Base-by-base conservation (phyloP, 2,329 filamentous ascomycete species). In the Trichoderma polysporum region DNA sequence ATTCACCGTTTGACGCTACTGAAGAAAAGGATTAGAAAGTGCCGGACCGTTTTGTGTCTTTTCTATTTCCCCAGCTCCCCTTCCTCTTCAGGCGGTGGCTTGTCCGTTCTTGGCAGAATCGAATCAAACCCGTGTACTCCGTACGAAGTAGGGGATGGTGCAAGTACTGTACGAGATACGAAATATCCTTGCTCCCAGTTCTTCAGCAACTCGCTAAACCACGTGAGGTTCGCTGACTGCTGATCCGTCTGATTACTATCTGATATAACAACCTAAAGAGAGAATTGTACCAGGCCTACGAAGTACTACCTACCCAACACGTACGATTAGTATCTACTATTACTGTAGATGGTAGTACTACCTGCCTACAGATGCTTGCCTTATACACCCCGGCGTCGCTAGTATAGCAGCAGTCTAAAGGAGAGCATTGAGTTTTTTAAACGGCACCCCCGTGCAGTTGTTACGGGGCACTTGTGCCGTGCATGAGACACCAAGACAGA, bases 401-500 rank as follows among this genome's bases (percentile, higher is more conserved):
- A n/a, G 15, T 10, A 12, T n/a, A 31, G 49, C 49, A 5, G 25
- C 15, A 52, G 6, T 52, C 7, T 17, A 52, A 31, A 52, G 27
- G 27, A 6, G 49, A 52, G 17, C 25, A n/a, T 52, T n/a, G 25
- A 17, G 27, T 25, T 52, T 25, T 52, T 52, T n/a, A 27, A 52
- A 52, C 49, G 5, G 15, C 13, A 17, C 31, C n/a, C 12, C n/a
- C 29, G n/a, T 52, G 25, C 15, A 61, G 33, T 31, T 39, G 19
- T 25, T 39, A 61, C 29, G 45, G 45, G 58, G 58, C 49, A 13
- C 58, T 31, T 35, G 49, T 61, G 31, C 19, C 27, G 33, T 56
- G 60, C 49, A 56, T 64, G 27, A 64, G 50, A 37, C 50, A 64
- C 37, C 60, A 35, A 47, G 45, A 25, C 41, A 31, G 45, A 19